Base-by-base conservation (phyloP, 2,329 filamentous ascomycete species). In the Thermoascus crustaceus region DNA sequence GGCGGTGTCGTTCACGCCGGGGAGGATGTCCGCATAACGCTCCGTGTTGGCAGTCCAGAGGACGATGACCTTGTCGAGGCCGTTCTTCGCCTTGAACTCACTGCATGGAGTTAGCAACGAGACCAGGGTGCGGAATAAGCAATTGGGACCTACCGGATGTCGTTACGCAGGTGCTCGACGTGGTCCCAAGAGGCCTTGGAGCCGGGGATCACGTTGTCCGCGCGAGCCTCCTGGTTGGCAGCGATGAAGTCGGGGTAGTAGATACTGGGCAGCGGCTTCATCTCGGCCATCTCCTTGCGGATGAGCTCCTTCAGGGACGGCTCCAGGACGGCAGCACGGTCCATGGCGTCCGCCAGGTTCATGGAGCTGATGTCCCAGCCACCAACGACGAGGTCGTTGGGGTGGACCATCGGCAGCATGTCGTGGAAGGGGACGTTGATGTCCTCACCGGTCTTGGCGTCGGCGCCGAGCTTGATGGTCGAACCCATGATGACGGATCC, bases 161-260 rank as follows among this genome's bases (percentile, higher is more conserved):
- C 88, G 63, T 85, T 75, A 57, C 88, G 87, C 55, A 98, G 81
- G 61, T 89, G 76, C 69, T 96, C 87, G 31, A 98, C 85, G 58
- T 98, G 91, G 38, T 78, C 86, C 66, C 70, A 80, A 61, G 72
- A 86, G 46, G 88, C 88, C 70, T 91, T 93, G 64, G 72, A 75
- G 34, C 91, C 91, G 44, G 82, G 69, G 32, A 96, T 64, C 44
- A 94, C 56, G 55, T 98, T 96, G 68, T 98, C 87, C 47, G 89
- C 91, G 55, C 91, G 84, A 57, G 88, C 87, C 64, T 91, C 88
- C 69, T 98, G 91, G 71, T 98, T 98, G 60, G 91, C 85, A 48
- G 91, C 91, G 57, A 98, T 98, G 72, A 98, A 98, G 67, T 96
- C 91, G 1, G 91, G 91, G 64, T 98, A 98, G 76, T 98, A 98